Percentiles rank a stretch among this genome's conserved stretches.
Evolutionary conservation across 495 filamentous ascomycete species (phyloP).

Genomic region (Podospora pseudopauciseta): DNA sequence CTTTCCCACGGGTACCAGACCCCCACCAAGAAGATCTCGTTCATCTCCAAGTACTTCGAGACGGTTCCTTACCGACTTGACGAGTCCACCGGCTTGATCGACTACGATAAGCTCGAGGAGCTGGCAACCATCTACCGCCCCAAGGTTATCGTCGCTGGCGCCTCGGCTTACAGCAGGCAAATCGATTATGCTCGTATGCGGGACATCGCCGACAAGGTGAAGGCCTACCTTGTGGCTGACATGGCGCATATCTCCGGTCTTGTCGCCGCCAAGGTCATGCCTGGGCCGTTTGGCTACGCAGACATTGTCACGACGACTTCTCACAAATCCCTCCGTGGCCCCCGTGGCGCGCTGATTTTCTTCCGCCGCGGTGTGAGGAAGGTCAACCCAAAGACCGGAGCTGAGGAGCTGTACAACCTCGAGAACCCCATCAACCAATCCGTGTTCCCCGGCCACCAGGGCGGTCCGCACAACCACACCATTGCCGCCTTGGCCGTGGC

Average conservation of each 20-base stretch:
- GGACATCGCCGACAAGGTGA: conserved; percentile 81
- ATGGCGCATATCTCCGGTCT: conserved; percentile 99
- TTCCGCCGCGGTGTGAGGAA: conserved; percentile 86
- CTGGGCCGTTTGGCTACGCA: conserved; percentile 80
- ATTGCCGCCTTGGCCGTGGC: conserved; percentile 94
- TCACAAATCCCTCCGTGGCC: conserved; percentile 94
- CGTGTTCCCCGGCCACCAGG: conserved; percentile 98
- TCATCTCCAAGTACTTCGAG: conserved; percentile 98
- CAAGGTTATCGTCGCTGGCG: conserved; percentile 91
- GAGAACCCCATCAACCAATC: conserved; percentile 93
- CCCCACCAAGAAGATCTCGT: conserved; percentile 96
- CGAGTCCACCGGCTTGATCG: conserved; percentile 85
- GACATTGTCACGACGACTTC: conserved; percentile 98
- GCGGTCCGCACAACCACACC: conserved; percentile 97
- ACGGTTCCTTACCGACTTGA: conserved; percentile 92
- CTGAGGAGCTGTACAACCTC: conserved; percentile 80
- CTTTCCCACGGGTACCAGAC: conserved; percentile 98
- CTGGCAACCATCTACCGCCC: conserved; percentile 83
- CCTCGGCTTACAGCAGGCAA: conserved; percentile 89
- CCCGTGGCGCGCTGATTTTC: conserved; percentile 97
- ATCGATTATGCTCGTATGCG: conserved; percentile 91
- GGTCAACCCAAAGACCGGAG: conserved; percentile 80
- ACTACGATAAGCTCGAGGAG: conserved; percentile 87
- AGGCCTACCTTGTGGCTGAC: conserved; percentile 87
- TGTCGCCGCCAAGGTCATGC: conserved; percentile 84